Conservation (phyloP, 495 filamentous ascomycete species). For the Penicillium egyptiacum region DNA sequence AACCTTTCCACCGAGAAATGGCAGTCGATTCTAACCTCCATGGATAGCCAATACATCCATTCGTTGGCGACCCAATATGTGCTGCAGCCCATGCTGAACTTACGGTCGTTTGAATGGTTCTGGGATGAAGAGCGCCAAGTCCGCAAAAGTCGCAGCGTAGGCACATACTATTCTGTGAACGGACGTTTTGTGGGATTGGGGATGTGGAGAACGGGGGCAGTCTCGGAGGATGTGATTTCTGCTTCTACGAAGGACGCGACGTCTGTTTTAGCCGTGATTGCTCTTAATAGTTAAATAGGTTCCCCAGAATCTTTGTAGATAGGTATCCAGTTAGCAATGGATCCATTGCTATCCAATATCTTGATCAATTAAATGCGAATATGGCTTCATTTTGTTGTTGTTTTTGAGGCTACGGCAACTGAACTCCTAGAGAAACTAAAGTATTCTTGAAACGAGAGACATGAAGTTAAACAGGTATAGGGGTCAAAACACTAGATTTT, state of each 20-base stretch:
- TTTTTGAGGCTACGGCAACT: no score
- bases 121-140: slow-evolving; percentile 3
- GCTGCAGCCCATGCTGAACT: slow-evolving; percentile 23
- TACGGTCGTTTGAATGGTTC: slow-evolving; percentile 14
- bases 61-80: slow-evolving; percentile 13
- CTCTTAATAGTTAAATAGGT: background rate
- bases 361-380: no score
- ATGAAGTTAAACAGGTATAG: no score
- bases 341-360: no score
- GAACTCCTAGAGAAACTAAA: no score
- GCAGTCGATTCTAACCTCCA: slow-evolving; percentile 10
- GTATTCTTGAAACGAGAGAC: no score
- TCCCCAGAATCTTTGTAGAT: background rate
- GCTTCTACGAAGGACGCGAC: background rate
- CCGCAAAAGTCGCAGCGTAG: slow-evolving; percentile 14
- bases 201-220: slow-evolving; percentile 14
- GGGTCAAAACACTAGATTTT: no score
- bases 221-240: slow-evolving; percentile 2
- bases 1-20: slow-evolving; percentile 26
- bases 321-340: no score
- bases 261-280: background rate
- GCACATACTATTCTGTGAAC: slow-evolving; percentile 26
- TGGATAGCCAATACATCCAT: background rate
- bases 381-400: no score
- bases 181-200: slow-evolving; percentile 16